A percentile compares a stretch with the other conserved stretches of the same genome.
These are phyloP conservation scores for Trichomonas tenax DNA, from an alignment of 208 protist genomes.

Conservation along the genomic window DNA sequence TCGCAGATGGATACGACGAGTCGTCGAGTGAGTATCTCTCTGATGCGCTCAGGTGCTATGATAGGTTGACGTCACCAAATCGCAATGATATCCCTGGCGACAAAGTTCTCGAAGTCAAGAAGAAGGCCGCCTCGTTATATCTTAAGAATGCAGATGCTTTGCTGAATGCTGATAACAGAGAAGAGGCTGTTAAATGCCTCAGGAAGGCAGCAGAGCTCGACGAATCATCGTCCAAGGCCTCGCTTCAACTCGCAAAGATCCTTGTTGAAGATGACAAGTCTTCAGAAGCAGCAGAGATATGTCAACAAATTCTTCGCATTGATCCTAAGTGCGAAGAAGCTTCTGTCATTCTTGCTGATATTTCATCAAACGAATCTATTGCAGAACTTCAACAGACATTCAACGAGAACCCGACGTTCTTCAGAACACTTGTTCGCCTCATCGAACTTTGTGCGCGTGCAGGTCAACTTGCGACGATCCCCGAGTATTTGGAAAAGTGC, in stretches of 20 bases:
- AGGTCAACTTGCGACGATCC: background rate
- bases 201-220: background rate
- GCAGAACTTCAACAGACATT: background rate
- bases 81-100: background rate
- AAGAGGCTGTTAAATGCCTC: background rate
- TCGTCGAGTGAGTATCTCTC: background rate
- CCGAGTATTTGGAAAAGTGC: background rate
- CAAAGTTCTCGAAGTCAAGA: background rate
- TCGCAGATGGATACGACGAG: background rate
- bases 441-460: background rate
- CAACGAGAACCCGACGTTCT: background rate
- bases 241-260: background rate
- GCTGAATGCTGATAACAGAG: background rate
- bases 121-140: background rate
- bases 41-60: background rate
- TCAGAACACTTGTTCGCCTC: background rate
- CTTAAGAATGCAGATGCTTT: background rate
- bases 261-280: background rate
- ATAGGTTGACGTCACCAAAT: background rate
- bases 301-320: background rate
- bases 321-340: background rate
- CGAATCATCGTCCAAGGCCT: background rate
- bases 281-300: background rate
- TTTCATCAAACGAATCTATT: background rate
- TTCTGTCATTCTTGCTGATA: background rate